Base-by-base conservation (phyloP, 2,329 filamentous ascomycete genomes). In the Alternaria panax region DNA sequence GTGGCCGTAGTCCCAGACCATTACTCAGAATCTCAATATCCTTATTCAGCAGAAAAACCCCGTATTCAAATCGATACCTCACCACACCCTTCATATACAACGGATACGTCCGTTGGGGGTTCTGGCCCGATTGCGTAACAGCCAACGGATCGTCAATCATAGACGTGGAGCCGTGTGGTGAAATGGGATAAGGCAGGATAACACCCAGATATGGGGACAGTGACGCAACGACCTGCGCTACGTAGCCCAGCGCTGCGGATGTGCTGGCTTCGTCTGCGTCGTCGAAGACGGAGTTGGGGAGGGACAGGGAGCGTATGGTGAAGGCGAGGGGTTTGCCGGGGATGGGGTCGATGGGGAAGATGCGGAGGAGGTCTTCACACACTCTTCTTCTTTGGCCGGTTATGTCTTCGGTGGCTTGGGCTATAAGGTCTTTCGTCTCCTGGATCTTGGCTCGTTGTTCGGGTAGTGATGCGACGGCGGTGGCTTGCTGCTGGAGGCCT, bases 11-110 rank as follows among this genome's bases (percentile, higher is more conserved):
- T 0, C 90, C 90, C 65, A 93, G 88, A 1, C 82, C 80, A 60
- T 83, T 85, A 20, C 79, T 79, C 11, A 90, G 75, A 47, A 88
- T 83, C 68, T 98, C 93, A 56, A 99, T 93, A 73, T 98, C 84
- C 79, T 98, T 97, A 81, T 98, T 98, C 14, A 99, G 85, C n/a
- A 98, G 82, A 71, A 98, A 99, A 74, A 97, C 95, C 11, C 85
- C 95, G 76, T 98, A 99, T 70, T 98, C 94, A 77, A 98, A 98
- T 2, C 94, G 89, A 80, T 94, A 98, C 45, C 93, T 88, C 0
- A 92, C 87, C 2, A 87, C 85, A 72, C 86, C 85, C 60, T 82
- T 83, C 80, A 91, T 78, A 77, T 93, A 93, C 0, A 99, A 84
- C 0, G 95, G 95, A 70, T 96, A 99, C 1, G 67, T 74, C 18